phyloP scores from a whole-genome alignment of 139 green algal species.

The Chlorella vulgaris region DNA sequence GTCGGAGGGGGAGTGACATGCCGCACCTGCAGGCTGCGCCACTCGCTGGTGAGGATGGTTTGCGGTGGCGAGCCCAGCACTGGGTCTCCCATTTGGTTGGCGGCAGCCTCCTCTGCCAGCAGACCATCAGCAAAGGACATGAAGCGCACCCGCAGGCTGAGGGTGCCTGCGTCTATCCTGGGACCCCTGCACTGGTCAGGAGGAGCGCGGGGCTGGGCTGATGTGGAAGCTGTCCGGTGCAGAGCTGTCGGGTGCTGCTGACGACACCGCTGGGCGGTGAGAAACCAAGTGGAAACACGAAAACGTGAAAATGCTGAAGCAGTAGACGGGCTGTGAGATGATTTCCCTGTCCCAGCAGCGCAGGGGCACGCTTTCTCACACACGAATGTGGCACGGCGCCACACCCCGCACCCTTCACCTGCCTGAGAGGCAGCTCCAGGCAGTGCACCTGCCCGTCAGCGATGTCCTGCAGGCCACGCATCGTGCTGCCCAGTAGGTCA shows the following conservation, averaged over 20 bases:
- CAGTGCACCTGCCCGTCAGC: background rate
- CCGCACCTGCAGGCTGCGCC: constrained; percentile 23
- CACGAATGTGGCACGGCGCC: background rate
- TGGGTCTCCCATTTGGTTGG: constrained; percentile 24
- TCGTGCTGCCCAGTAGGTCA: constrained; percentile 15
- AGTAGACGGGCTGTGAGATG: too few species aligned
- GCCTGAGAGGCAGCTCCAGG: constrained; percentile 25
- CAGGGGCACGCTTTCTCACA: too few species aligned
- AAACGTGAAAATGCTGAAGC: too few species aligned
- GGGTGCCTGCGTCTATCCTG: background rate
- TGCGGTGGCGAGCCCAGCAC: constrained; percentile 28
- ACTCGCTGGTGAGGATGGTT: background rate
- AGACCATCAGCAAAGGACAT: constrained; percentile 15
- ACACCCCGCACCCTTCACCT: background rate
- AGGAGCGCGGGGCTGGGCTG: background rate
- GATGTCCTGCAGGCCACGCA: constrained; percentile 25
- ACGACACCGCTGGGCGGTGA: too few species aligned
- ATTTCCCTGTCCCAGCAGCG: too few species aligned
- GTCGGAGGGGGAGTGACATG: too few species aligned
- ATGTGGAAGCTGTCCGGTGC: background rate
- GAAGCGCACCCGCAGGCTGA: constrained; percentile 9
- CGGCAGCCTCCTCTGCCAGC: constrained; percentile 14
- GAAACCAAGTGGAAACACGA: too few species aligned
- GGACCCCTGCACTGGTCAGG: background rate
- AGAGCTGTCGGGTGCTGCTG: background rate